Base-by-base conservation (phyloP, 73 alveolate species). In the Paramecium octaurelia region DNA sequence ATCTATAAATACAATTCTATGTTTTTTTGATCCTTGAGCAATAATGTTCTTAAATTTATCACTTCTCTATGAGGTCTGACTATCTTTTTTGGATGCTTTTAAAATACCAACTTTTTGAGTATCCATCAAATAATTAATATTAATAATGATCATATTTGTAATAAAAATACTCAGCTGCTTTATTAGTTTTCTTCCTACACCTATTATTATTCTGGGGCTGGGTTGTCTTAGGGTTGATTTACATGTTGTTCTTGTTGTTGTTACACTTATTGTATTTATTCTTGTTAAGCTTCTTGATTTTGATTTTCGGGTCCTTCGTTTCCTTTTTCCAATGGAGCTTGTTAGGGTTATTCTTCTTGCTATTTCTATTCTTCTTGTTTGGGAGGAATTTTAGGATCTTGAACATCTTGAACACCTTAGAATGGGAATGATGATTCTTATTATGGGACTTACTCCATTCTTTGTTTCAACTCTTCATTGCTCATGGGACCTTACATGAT, bases 401-500 rank as follows among this genome's bases (percentile, higher is more conserved):
- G 31, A 27, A 27, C 31, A 27, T 31, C 50, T 7, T 64, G 11
- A 18, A 6, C 8, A 12, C 27, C 48, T 27, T 64, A 27, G 24
- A 64, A 64, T 64, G 84, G 84, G 46, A 59, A 40, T 38, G 34
- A 58, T 4, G 14, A 20, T 64, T 27, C 14, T 24, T 64, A 23
- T 31, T 27, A 34, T 64, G 84, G 31, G 14, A 64, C 84, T 80
- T 14, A 46, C 20, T 43, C 34, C 91, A 80, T 44, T 46, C 34
- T 80, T 44, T 80, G 24, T 46, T 80, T 42, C 29, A 80, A 80
- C 10, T 80, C 91, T 44, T 80, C 91, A 43, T 80, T 21, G 11
- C 76, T 44, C 91, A 80, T 80, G 8, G 91, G 76, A 44, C 91
- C 91, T 44, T 35, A 1, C 75, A 48, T 80, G 3, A 80, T 31